Conservation (phyloP, 139 green algal species). For the Tetradesmus obliquus region DNA sequence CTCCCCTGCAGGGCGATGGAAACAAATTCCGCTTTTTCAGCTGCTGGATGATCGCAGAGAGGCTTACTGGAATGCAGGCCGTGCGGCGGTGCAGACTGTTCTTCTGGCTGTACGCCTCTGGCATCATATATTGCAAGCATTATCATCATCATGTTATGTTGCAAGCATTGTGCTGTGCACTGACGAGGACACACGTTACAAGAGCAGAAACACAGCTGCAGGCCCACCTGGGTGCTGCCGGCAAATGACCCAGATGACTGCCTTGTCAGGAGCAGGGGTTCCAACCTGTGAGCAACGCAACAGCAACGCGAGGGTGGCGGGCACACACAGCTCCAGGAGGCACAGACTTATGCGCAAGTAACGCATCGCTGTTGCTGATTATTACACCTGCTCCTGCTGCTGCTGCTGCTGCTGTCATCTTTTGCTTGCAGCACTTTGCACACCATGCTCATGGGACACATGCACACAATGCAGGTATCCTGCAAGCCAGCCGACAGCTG, state of each 20-base stretch:
- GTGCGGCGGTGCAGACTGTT: background rate
- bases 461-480: too few species aligned
- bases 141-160: too few species aligned
- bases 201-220: background rate
- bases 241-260: slow-evolving; percentile 72
- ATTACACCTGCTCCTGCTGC: background rate
- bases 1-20: slow-evolving; percentile 47
- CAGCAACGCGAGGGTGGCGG: background rate
- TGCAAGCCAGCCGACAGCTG: too few species aligned
- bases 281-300: background rate
- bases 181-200: background rate
- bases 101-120: background rate
- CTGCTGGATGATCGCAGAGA: background rate
- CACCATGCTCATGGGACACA: too few species aligned
- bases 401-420: background rate
- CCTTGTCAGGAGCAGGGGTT: slow-evolving; percentile 37
- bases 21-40: background rate
- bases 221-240: slow-evolving; percentile 79
- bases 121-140: background rate
- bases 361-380: background rate
- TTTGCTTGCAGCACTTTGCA: too few species aligned
- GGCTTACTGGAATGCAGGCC: background rate
- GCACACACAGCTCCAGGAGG: background rate
- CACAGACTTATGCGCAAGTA: background rate
- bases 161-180: too few species aligned